These are phyloP conservation scores for Dioszegia crocea DNA, from an alignment of 768 basidiomycete species.

Conservation along the genomic window DNA sequence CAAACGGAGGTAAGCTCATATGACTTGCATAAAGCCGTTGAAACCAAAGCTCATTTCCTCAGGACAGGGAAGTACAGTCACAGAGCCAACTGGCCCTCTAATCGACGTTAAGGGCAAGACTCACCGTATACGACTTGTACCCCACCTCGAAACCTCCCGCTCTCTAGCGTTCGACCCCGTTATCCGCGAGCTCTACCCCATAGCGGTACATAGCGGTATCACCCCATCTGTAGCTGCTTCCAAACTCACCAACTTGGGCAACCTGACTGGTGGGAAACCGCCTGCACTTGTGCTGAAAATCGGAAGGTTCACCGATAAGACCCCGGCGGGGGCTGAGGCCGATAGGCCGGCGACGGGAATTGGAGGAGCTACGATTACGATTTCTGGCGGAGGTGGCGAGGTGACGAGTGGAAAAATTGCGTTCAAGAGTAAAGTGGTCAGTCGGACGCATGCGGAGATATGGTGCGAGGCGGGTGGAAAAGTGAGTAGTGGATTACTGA, in stretches of 20 bases:
- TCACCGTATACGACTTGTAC: constrained; percentile 87
- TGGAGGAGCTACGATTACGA: constrained; percentile 13
- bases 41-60: neutral
- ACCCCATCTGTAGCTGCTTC: constrained; percentile 25
- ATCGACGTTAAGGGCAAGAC: constrained; percentile 34
- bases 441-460: constrained; percentile 88
- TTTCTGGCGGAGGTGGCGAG: constrained; percentile 49
- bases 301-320: constrained; percentile 82
- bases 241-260: constrained; percentile 13
- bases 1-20: neutral
- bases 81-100: neutral
- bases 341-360: constrained; percentile 16
- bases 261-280: constrained; percentile 23
- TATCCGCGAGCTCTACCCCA: constrained; percentile 66
- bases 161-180: constrained; percentile 91
- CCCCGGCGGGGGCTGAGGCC: constrained; percentile 51
- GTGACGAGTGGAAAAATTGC: constrained; percentile 75
- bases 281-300: constrained; percentile 61
- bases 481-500: constrained; percentile 32
- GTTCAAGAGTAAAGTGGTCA: constrained; percentile 93
- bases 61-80: neutral
- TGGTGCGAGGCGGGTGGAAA: constrained; percentile 60
- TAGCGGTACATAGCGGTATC: constrained; percentile 23
- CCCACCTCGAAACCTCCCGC: constrained; percentile 84
- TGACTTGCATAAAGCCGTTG: neutral